phyloP scores from a whole-genome alignment of 352 stramenopile species.

The Thalassiosira hispida region DNA sequence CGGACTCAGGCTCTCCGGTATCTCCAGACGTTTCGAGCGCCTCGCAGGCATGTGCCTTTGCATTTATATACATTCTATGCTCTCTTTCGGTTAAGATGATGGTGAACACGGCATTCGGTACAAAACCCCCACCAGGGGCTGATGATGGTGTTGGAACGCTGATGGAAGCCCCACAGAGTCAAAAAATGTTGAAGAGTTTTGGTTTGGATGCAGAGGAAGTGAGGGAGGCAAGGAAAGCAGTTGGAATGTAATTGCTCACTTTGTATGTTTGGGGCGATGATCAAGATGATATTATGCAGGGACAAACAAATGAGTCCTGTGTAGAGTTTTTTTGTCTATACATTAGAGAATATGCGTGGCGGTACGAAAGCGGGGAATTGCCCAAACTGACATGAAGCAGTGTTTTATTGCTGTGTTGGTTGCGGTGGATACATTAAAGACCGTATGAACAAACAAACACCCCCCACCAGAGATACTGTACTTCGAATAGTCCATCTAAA shows the following conservation, averaged over 20 bases:
- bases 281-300: not conserved
- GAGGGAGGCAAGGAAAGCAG: conserved; percentile 33
- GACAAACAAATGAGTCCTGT: not conserved
- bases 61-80: conserved; percentile 78
- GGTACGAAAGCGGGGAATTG: too few relatives aligned
- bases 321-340: conserved; percentile 9
- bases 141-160: conserved; percentile 66
- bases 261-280: not conserved
- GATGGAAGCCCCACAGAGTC: conserved; percentile 54
- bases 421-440: conserved; percentile 36
- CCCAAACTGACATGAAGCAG: too few relatives aligned
- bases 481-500: conserved; percentile 24
- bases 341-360: too few relatives aligned
- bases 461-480: conserved; percentile 19
- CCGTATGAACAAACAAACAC: conserved; percentile 27
- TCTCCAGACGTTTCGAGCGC: conserved; percentile 36
- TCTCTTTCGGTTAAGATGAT: conserved; percentile 75
- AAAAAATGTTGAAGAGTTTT: conserved; percentile 55
- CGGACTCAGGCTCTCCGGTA: conserved; percentile 10
- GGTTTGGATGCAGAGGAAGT: conserved; percentile 52
- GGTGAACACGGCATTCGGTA: conserved; percentile 61
- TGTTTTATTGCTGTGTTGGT: not conserved
- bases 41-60: conserved; percentile 68
- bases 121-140: conserved; percentile 61
- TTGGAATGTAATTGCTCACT: conserved; percentile 6